A percentile compares a stretch with the other conserved stretches of the same genome.
phyloP scores from a whole-genome alignment of 2,329 filamentous ascomycete species.

The Penicillium sp. region DNA sequence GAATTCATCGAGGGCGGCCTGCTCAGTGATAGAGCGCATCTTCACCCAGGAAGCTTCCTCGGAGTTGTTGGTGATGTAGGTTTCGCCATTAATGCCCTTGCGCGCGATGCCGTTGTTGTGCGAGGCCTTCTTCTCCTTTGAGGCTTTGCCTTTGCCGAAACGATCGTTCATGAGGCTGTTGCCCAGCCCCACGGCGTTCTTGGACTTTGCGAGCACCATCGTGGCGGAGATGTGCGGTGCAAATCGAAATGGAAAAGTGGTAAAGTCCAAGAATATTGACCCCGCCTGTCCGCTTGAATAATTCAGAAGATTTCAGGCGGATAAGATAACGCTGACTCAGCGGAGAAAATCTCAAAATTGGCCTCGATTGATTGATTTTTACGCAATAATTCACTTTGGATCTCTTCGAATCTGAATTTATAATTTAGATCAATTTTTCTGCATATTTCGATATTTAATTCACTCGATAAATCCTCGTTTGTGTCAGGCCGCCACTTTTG shows the following conservation, averaged over 20 bases:
- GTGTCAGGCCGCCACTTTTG: conserved; percentile 7
- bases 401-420: too few relatives aligned
- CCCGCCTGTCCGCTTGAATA: conserved; percentile 33
- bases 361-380: background rate
- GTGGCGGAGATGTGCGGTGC: conserved; percentile 31
- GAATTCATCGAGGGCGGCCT: conserved; percentile 95
- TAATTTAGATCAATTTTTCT: conserved; percentile 8
- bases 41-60: conserved; percentile 97
- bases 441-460: background rate
- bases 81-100: conserved; percentile 75
- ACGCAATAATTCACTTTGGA: too few relatives aligned
- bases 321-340: conserved; percentile 38
- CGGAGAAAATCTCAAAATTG: conserved; percentile 8
- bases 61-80: conserved; percentile 87
- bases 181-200: conserved; percentile 91
- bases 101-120: conserved; percentile 69
- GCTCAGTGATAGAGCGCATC: conserved; percentile 98
- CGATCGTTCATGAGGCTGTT: conserved; percentile 99
- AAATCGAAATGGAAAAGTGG: conserved; percentile 21
- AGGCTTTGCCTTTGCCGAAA: conserved; percentile 89
- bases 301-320: conserved; percentile 32
- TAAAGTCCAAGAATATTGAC: conserved; percentile 18
- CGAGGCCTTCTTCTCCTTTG: conserved; percentile 75
- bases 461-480: background rate
- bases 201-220: conserved; percentile 87